phyloP scores from a whole-genome alignment of 2,329 filamentous ascomycete genomes.

The Hymenoscyphus salicellus region DNA sequence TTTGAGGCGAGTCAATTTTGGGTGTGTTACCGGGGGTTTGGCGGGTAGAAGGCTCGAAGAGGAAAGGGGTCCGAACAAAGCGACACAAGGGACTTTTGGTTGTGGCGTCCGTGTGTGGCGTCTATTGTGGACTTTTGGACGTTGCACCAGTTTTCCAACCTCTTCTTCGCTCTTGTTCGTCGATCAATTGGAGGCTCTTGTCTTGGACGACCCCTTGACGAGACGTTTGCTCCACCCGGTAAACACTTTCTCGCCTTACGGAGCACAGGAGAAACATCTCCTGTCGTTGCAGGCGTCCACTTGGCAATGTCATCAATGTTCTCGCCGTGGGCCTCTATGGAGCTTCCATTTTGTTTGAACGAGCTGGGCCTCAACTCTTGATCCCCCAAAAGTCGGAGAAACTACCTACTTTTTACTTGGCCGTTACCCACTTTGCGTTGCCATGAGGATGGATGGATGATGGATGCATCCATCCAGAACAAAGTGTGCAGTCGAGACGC shows the following conservation, averaged over 20 bases:
- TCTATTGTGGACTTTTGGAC: neutral
- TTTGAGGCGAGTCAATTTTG: slow-evolving; percentile 11
- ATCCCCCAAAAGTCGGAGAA: neutral
- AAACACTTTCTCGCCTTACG: neutral
- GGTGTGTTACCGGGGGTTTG: neutral
- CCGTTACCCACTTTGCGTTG: neutral
- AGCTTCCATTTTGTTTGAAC: neutral
- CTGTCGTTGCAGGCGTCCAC: neutral
- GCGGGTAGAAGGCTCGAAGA: no score
- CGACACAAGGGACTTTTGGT: no score
- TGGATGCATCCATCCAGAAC: neutral
- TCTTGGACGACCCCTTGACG: neutral
- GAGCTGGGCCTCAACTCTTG: neutral
- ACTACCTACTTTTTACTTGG: neutral
- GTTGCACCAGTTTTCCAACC: no score
- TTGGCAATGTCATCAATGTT: neutral
- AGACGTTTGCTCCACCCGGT: neutral
- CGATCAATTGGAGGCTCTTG: neutral
- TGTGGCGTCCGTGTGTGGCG: neutral
- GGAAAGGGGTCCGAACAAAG: neutral
- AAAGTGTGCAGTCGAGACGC: neutral
- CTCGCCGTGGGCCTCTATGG: neutral
- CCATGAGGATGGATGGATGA: neutral
- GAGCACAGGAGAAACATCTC: neutral
- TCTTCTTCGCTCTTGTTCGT: no score